These are phyloP conservation scores for Lachnellula arida DNA, from an alignment of 2,329 filamentous ascomycete genomes.

Conservation along the genomic window DNA sequence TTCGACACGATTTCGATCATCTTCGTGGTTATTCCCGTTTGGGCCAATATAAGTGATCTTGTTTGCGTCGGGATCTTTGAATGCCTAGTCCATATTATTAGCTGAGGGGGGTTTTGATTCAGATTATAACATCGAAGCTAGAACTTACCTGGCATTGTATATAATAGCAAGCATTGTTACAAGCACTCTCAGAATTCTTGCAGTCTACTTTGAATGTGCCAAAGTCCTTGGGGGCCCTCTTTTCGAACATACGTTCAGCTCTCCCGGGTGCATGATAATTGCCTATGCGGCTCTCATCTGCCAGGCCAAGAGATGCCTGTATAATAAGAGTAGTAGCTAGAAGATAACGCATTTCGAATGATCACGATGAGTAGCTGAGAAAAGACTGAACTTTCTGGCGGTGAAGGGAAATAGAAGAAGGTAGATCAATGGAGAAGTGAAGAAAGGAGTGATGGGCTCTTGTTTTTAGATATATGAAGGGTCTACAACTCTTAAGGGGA, in stretches of 20 bases:
- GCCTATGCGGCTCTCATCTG: not conserved
- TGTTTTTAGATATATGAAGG: not conserved
- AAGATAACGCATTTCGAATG: not conserved
- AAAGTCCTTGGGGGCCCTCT: not conserved
- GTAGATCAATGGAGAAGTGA: not conserved
- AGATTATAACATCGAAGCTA: not conserved
- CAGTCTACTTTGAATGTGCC: not conserved
- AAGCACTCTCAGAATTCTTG: not conserved
- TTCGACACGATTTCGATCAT: not conserved
- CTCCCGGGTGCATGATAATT: not conserved
- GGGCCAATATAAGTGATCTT: not conserved
- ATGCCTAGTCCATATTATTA: not conserved
- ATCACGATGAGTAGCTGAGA: not conserved
- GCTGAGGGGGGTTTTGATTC: not conserved
- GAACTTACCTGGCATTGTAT: not conserved
- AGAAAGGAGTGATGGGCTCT: not conserved
- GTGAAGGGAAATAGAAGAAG: not conserved
- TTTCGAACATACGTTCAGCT: not conserved
- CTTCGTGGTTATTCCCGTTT: not conserved
- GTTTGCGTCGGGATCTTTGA: not conserved
- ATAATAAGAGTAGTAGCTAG: not conserved
- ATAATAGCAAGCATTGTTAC: not conserved
- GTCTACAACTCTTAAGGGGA: not conserved
- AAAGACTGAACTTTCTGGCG: not conserved
- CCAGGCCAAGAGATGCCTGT: not conserved